These are phyloP conservation scores for Leishmania tropica DNA, from an alignment of 208 protist species.

Conservation along the genomic window DNA sequence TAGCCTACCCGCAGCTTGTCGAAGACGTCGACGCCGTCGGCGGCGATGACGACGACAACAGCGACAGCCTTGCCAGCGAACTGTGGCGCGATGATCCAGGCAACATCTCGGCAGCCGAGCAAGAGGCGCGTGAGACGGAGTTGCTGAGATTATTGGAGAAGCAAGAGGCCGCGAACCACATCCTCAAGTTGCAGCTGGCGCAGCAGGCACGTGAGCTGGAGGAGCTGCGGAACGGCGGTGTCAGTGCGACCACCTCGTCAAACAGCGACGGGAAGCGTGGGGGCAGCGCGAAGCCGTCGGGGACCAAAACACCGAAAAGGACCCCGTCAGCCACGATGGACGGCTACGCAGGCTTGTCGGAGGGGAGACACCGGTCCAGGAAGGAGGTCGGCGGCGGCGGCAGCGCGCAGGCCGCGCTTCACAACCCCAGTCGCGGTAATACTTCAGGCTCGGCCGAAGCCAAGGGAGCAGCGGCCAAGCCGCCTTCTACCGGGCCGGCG, in stretches of 20 bases:
- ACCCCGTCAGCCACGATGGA: neutral
- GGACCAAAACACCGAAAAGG: neutral
- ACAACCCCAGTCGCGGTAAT: neutral
- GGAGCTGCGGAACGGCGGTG: conserved; percentile 21
- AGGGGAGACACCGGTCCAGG: neutral
- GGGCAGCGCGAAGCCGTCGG: neutral
- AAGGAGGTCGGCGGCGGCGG: too few relatives aligned
- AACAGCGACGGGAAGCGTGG: neutral
- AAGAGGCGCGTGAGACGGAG: conserved; percentile 41
- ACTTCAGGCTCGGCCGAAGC: neutral
- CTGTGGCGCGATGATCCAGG: conserved; percentile 36
- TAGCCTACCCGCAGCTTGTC: conserved; percentile 62
- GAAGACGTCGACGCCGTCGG: conserved; percentile 53
- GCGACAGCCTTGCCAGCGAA: conserved; percentile 32
- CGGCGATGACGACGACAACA: conserved; percentile 47
- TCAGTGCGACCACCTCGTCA: neutral
- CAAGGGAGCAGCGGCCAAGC: neutral
- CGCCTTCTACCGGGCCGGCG: neutral
- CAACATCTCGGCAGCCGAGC: conserved; percentile 13
- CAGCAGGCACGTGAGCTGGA: conserved; percentile 59
- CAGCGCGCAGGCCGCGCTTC: neutral
- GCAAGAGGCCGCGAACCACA: conserved; percentile 59
- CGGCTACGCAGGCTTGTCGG: conserved; percentile 9
- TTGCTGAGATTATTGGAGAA: conserved; percentile 53
- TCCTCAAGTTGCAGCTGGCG: conserved; percentile 48